These are phyloP conservation scores for Parmelia sp. DNA, from an alignment of 495 filamentous ascomycete genomes.

Conservation along the genomic window DNA sequence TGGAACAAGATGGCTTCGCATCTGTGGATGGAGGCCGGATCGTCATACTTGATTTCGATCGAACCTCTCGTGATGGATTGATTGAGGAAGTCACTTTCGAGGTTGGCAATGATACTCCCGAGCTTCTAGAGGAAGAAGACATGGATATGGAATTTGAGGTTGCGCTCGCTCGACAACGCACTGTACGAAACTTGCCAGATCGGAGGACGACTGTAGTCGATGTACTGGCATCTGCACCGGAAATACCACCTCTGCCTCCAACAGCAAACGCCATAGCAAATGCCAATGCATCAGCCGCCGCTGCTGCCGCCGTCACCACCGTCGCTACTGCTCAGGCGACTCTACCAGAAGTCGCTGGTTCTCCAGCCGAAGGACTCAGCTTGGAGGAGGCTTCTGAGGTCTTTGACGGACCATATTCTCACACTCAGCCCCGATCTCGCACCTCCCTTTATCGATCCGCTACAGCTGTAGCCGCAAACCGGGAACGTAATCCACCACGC, in stretches of 20 bases:
- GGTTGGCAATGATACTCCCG: constrained; percentile 62
- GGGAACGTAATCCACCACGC: constrained; percentile 50
- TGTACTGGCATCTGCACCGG: constrained; percentile 22
- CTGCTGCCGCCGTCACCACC: not conserved
- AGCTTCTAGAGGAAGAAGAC: constrained; percentile 65
- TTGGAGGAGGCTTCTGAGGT: constrained; percentile 28
- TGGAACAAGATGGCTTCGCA: constrained; percentile 65
- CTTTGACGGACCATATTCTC: constrained; percentile 66
- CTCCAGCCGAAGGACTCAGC: constrained; percentile 22
- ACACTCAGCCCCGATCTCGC: constrained; percentile 68
- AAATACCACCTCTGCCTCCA: constrained; percentile 20
- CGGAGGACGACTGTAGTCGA: constrained; percentile 21
- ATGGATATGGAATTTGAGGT: constrained; percentile 76
- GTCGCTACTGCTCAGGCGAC: not conserved
- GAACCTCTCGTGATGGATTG: constrained; percentile 49
- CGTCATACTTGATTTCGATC: constrained; percentile 70
- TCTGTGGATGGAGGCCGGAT: constrained; percentile 78
- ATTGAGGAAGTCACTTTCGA: constrained; percentile 59
- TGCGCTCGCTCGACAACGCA: constrained; percentile 70
- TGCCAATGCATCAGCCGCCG: constrained; percentile 4
- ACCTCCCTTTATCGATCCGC: constrained; percentile 72
- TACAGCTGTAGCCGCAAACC: constrained; percentile 66
- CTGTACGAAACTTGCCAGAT: constrained; percentile 29
- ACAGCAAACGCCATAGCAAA: constrained; percentile 24
- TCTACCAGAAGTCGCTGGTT: constrained; percentile 1